Evolutionary conservation across 805 yeast species (phyloP).

Genomic region (Yamadazyma akitaensis): DNA sequence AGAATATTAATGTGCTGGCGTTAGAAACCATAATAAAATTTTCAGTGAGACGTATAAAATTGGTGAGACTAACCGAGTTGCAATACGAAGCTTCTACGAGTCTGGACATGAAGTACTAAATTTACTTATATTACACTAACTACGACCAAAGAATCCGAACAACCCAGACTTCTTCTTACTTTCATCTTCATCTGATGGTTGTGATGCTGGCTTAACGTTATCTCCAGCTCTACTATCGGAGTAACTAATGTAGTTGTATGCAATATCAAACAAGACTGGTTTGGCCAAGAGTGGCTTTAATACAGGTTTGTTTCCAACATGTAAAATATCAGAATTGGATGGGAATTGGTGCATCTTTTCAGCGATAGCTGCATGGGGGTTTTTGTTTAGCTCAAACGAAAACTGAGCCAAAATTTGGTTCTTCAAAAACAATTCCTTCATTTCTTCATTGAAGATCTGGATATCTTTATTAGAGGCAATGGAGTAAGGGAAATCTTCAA

Average conservation of each 20-base stretch:
- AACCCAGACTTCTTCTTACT: slow-evolving; percentile 53
- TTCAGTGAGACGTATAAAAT: background rate
- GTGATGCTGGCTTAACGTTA: slow-evolving; percentile 11
- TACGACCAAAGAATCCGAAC: slow-evolving; percentile 68
- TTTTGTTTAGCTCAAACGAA: slow-evolving; percentile 22
- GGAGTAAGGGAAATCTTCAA: slow-evolving; percentile 39
- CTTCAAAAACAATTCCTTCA: slow-evolving; percentile 18
- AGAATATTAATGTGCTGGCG: slow-evolving; percentile 19
- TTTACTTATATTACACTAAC: slow-evolving; percentile 1
- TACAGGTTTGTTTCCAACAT: slow-evolving; percentile 19
- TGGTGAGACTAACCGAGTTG: background rate
- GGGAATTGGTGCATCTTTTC: slow-evolving; percentile 47
- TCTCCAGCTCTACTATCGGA: slow-evolving; percentile 13
- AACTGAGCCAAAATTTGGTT: slow-evolving; percentile 50
- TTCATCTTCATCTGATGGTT: slow-evolving; percentile 15
- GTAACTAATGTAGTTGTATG: slow-evolving; percentile 73
- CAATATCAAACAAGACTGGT: slow-evolving; percentile 90
- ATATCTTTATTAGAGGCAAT: slow-evolving; percentile 39
- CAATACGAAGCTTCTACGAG: background rate
- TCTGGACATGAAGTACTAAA: background rate
- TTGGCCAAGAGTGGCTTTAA: slow-evolving; percentile 68
- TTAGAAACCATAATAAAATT: background rate
- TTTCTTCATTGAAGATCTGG: slow-evolving; percentile 17
- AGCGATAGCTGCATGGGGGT: slow-evolving; percentile 21
- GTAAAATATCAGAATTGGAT: slow-evolving; percentile 18